phyloP scores from a whole-genome alignment of 257 asterid species.

The Solanum raphanifolium region DNA sequence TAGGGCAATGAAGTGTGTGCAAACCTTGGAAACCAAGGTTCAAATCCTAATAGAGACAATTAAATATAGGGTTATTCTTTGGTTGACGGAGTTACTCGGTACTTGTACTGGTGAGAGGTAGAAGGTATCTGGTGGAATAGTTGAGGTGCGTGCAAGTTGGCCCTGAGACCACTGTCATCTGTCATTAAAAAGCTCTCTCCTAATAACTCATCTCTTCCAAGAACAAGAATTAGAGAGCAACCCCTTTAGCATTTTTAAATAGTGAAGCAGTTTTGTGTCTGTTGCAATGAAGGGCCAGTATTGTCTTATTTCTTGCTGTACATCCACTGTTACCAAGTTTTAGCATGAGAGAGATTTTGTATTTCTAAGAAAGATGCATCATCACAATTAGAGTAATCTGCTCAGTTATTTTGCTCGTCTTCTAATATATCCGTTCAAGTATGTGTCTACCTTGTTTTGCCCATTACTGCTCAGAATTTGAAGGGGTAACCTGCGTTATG shows the following conservation, averaged over 20 bases:
- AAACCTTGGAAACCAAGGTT: not conserved
- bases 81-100: not conserved
- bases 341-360: not conserved
- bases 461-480: not conserved
- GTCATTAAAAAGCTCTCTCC: not conserved
- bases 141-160: not conserved
- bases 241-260: not conserved
- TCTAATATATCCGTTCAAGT: not conserved
- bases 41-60: not conserved
- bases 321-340: not conserved
- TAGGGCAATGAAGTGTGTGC: not conserved
- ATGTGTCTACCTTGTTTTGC: not conserved
- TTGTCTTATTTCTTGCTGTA: not conserved
- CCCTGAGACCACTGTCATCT: not conserved
- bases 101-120: not conserved
- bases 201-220: not conserved
- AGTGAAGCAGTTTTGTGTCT: not conserved
- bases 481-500: not conserved
- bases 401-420: not conserved
- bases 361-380: not conserved
- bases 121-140: not conserved
- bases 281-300: not conserved
- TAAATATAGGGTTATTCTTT: not conserved
- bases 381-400: not conserved
- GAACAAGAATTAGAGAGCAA: not conserved